Conservation (phyloP, 2,329 filamentous ascomycete genomes). For the Paecilomyces sp. region DNA sequence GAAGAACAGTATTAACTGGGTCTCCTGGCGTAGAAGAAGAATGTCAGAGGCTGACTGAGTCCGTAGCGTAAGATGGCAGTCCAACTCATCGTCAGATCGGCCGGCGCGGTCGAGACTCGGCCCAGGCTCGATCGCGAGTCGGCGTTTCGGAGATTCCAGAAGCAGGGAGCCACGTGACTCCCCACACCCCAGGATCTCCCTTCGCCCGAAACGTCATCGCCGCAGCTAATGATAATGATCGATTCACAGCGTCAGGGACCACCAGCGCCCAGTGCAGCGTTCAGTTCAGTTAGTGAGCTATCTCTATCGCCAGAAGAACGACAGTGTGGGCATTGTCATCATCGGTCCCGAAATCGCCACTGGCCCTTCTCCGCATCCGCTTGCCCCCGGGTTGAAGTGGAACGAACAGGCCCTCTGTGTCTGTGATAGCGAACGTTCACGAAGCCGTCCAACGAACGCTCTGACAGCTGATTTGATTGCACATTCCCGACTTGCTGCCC, state of each 20-base stretch:
- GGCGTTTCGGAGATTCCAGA: not conserved
- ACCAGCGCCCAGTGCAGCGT: not conserved
- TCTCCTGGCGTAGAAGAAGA: not conserved
- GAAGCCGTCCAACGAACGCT: not conserved
- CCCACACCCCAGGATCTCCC: constrained; percentile 2
- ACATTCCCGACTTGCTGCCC: not conserved
- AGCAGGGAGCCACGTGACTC: not conserved
- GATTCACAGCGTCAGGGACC: not conserved
- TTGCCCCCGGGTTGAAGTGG: not conserved
- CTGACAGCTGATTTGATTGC: not conserved
- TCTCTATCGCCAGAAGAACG: too few relatives aligned
- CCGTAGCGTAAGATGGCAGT: not conserved
- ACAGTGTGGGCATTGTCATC: not conserved
- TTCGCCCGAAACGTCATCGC: constrained; percentile 3
- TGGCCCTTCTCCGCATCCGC: not conserved
- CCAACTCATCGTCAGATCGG: not conserved
- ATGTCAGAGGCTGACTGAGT: not conserved
- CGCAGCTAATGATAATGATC: not conserved
- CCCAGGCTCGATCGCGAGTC: not conserved
- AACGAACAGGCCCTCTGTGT: not conserved
- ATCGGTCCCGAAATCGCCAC: not conserved
- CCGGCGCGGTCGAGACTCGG: not conserved
- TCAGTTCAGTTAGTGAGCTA: not conserved
- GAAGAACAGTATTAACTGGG: not conserved
- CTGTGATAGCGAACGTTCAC: not conserved